A percentile compares a stretch with the other conserved stretches of the same genome.
Evolutionary conservation across 1,139 yeast species (phyloP).

Genomic region (Lodderomyces elongisporus): DNA sequence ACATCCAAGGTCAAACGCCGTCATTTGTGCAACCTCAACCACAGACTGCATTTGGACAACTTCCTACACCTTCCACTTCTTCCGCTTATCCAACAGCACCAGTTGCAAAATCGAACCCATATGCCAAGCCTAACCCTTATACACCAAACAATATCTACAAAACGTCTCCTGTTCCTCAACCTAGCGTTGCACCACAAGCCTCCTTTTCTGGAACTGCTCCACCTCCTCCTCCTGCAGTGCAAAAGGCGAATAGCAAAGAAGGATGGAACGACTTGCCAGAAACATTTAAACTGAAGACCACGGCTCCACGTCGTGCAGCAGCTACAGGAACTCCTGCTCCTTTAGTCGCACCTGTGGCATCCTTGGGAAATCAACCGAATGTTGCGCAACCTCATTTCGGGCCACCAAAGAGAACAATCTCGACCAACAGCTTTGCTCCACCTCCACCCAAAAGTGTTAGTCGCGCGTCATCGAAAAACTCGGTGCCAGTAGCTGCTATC

Average conservation of each 20-base stretch:
- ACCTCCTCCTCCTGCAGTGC: conserved; percentile 33
- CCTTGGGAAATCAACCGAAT: conserved; percentile 10
- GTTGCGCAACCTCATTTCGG: conserved; percentile 2
- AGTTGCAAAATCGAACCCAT: conserved; percentile 21
- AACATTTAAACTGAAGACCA: conserved; percentile 47
- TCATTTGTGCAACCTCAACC: conserved; percentile 13
- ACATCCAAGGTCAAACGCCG: conserved; percentile 11
- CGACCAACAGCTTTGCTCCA: conserved; percentile 15
- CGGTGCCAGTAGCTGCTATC: conserved; percentile 14
- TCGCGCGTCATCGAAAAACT: conserved; percentile 24
- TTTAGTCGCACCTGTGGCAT: conserved; percentile 18
- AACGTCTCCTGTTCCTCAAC: conserved; percentile 10
- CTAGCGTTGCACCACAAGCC: conserved; percentile 24
- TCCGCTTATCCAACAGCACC: conserved; percentile 11
- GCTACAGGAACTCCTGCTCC: conserved; percentile 24
- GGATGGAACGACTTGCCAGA: conserved; percentile 96
- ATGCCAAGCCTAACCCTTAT: conserved; percentile 25
- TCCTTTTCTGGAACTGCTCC: conserved; percentile 17
- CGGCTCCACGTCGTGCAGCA: conserved; percentile 50
- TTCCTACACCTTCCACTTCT: conserved; percentile 10
- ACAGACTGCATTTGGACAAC: conserved; percentile 3
- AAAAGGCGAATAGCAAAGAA: conserved; percentile 40
- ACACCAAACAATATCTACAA: conserved; percentile 21
- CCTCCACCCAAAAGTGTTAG: conserved; percentile 35
- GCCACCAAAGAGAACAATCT: conserved; percentile 11